phyloP scores from a whole-genome alignment of 2,329 filamentous ascomycete genomes.

The Colletotrichum tofieldiae region DNA sequence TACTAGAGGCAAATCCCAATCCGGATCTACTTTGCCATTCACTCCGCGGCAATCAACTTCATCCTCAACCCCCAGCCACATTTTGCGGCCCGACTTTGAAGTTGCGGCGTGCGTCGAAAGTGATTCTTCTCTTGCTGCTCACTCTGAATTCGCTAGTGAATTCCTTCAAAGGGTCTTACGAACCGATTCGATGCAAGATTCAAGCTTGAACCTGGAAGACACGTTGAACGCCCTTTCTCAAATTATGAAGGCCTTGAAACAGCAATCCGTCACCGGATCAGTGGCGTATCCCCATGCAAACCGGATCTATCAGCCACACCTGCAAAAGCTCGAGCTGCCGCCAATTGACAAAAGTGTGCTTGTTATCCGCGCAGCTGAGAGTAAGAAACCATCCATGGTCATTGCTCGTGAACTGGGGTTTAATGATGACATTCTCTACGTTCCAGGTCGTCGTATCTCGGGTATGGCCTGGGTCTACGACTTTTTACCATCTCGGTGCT shows the following conservation, averaged over 20 bases:
- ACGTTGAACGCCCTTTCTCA: conserved; percentile 54
- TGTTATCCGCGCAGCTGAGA: not conserved
- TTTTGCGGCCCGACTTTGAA: conserved; percentile 35
- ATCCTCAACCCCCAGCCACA: conserved; percentile 28
- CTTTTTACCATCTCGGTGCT: conserved; percentile 49
- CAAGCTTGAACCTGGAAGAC: conserved; percentile 52
- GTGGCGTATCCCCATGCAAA: conserved; percentile 43
- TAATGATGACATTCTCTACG: too few relatives aligned
- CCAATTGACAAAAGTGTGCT: conserved; percentile 36
- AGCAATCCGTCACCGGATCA: conserved; percentile 46
- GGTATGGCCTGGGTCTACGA: conserved; percentile 50
- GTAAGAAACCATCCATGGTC: not conserved
- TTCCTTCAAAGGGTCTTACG: conserved; percentile 57
- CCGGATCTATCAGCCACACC: not conserved
- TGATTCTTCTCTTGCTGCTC: conserved; percentile 61
- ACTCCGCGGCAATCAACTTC: conserved; percentile 14
- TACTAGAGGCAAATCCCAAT: too few relatives aligned
- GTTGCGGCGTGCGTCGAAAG: conserved; percentile 57
- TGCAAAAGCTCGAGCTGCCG: conserved; percentile 27
- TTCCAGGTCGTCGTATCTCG: not conserved
- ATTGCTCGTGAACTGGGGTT: not conserved
- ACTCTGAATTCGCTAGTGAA: conserved; percentile 63
- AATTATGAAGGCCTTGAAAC: conserved; percentile 48
- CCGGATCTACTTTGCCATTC: too few relatives aligned
- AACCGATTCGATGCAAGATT: conserved; percentile 41